These are phyloP conservation scores for Tetrapyrgos nigripes DNA, from an alignment of 1,284 basidiomycete species.

Conservation along the genomic window DNA sequence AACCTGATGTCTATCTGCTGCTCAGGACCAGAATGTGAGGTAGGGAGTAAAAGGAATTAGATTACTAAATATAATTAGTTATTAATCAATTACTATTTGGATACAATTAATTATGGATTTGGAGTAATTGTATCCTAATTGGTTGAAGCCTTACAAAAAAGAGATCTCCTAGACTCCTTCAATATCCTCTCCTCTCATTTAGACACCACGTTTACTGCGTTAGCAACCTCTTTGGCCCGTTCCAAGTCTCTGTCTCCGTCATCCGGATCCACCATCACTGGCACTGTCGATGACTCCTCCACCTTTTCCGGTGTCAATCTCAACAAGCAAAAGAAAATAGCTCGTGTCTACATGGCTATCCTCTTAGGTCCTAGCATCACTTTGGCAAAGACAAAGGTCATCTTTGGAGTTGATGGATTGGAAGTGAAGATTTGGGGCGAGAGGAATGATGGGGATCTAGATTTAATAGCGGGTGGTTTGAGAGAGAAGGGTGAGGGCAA, in stretches of 20 bases:
- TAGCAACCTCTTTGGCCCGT: slow-evolving; percentile 66
- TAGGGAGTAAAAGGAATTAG: no score
- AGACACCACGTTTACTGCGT: slow-evolving; percentile 70
- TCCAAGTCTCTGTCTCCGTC: no score
- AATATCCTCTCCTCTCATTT: slow-evolving; percentile 77
- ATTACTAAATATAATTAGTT: no score
- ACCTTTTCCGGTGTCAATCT: background rate
- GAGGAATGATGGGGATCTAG: slow-evolving; percentile 37
- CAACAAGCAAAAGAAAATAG: background rate
- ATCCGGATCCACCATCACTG: no score
- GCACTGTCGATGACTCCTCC: background rate
- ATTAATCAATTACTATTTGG: no score
- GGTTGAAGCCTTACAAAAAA: no score
- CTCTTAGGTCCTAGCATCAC: slow-evolving; percentile 69
- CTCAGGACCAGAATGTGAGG: no score
- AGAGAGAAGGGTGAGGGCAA: no score
- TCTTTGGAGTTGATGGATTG: slow-evolving; percentile 68
- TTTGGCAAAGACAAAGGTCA: slow-evolving; percentile 61
- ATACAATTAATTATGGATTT: no score
- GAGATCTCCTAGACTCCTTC: slow-evolving; percentile 64
- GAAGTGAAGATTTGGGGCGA: slow-evolving; percentile 62
- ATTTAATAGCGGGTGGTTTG: slow-evolving; percentile 5
- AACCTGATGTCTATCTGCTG: no score
- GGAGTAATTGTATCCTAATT: no score
- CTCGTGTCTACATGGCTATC: slow-evolving; percentile 58